Percentiles rank a stretch among this genome's conserved stretches.
phyloP scores from a whole-genome alignment of 1,284 basidiomycete species.

The Ceratobasidium sp. region DNA sequence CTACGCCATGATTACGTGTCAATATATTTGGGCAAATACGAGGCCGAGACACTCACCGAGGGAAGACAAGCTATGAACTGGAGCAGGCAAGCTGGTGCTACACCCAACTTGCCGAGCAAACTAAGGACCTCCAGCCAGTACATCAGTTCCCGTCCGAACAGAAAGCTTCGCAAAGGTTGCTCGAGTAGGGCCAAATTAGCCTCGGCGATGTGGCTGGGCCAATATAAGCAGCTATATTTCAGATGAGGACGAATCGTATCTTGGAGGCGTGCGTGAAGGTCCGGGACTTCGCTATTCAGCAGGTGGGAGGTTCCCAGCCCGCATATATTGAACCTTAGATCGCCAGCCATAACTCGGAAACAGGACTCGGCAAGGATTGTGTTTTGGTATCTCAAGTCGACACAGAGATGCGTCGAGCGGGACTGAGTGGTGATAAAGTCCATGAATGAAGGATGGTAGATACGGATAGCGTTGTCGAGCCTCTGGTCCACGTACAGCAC shows the following conservation, averaged over 20 bases:
- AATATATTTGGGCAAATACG: too few relatives aligned
- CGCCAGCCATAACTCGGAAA: background rate
- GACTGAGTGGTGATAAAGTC: background rate
- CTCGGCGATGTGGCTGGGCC: slow-evolving; percentile 4
- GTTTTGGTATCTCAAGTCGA: slow-evolving; percentile 6
- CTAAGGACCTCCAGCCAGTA: slow-evolving; percentile 40
- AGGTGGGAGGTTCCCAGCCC: background rate
- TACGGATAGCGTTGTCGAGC: slow-evolving; percentile 1
- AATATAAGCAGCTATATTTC: slow-evolving; percentile 33
- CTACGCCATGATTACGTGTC: background rate
- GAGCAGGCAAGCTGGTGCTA: slow-evolving; percentile 12
- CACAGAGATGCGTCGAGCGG: background rate
- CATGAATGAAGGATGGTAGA: slow-evolving; percentile 34
- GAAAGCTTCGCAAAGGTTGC: background rate
- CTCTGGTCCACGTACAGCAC: slow-evolving; percentile 23
- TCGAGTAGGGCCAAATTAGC: background rate
- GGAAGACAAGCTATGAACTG: background rate
- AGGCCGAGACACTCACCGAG: background rate
- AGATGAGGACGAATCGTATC: background rate
- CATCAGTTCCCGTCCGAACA: background rate
- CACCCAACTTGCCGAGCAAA: slow-evolving; percentile 7
- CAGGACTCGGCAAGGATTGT: background rate
- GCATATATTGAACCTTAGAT: slow-evolving; percentile 40
- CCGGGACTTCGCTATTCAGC: slow-evolving; percentile 27
- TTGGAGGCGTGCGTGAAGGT: background rate